Base-by-base conservation (phyloP, 768 basidiomycete genomes). In the Xerocomus potaroensis region DNA sequence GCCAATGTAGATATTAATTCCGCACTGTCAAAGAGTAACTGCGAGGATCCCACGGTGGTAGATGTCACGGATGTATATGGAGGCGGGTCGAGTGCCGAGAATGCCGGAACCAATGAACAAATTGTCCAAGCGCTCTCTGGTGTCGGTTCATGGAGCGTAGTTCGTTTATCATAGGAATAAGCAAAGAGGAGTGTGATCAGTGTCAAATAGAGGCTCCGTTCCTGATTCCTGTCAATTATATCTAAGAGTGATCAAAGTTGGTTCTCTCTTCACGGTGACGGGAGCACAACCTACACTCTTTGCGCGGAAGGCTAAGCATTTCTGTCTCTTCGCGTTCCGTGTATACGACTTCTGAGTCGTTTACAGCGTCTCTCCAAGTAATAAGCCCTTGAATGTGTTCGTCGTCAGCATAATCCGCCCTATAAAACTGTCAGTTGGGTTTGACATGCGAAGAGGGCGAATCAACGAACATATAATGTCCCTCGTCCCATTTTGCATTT, bases 41-140 rank as follows among this genome's bases (percentile, higher is more conserved):
- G 48, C 19, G 24, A 36, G 15, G 47, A 37, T n/a, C 51, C 38
- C 23, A n/a, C 22, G 27, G 38, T 33, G 31, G 52, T 41, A 49
- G 33, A 59, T 45, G 41, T 60, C 41, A 5, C 41, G 51, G 54
- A 41, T 29, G 34, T 46, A 54, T 78, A 80, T n/a, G 75, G 76
- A 18, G 81, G 77, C 23, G 83, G 80, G 61, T 91, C 86, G 24
- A 93, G 79, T 1, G 90, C 84, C n/a, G 90, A 81, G 66, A 93
- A 89, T 3, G 81, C 79, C 38, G 90, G 83, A 11, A 78, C 79
- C 41, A 93, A 73, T 24, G 69, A 73, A 53, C 80, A 76, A 43
- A 93, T 74, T 2, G 91, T 93, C 90, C 90, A 93, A 12, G 87
- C 84, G 62, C 90, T 91, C 65, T 93, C 91, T 7, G 87, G 76